phyloP scores from a whole-genome alignment of 331 rosid species.

The Phaseolus coccineus region DNA sequence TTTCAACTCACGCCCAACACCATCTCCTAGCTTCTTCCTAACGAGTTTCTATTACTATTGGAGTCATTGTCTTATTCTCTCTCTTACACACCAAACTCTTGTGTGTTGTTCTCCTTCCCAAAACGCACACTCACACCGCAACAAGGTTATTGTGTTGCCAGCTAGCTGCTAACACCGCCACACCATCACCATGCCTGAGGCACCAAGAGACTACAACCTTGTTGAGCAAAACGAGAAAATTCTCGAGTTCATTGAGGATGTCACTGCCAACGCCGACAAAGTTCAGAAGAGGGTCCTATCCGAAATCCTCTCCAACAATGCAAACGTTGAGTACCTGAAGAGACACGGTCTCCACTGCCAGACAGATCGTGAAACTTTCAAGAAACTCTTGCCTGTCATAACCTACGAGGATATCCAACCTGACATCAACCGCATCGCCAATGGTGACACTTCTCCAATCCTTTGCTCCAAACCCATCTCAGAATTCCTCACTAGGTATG shows the following conservation, averaged over 20 bases:
- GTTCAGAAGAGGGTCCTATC: conserved; percentile 72
- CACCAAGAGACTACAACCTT: conserved; percentile 70
- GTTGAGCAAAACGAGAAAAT: conserved; percentile 65
- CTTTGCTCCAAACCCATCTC: conserved; percentile 90
- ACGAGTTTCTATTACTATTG: conserved; percentile 33
- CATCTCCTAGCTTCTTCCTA: conserved; percentile 32
- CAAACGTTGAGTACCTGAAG: conserved; percentile 77
- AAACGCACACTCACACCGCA: neutral
- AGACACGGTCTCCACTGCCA: conserved; percentile 69
- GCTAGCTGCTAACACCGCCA: neutral
- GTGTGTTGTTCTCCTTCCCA: conserved; percentile 21
- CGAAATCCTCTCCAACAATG: conserved; percentile 82
- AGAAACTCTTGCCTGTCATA: conserved; percentile 76
- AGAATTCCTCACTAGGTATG: conserved; percentile 88
- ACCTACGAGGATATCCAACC: conserved; percentile 79
- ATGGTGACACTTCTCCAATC: conserved; percentile 85
- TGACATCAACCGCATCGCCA: conserved; percentile 89
- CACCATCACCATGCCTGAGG: conserved; percentile 87
- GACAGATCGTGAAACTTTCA: conserved; percentile 84
- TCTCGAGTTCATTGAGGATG: conserved; percentile 83
- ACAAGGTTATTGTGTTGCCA: neutral
- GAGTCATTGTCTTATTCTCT: conserved; percentile 24
- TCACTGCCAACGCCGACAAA: conserved; percentile 65
- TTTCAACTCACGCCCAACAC: conserved; percentile 73
- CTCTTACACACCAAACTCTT: conserved; percentile 32